A percentile compares a stretch with the other conserved stretches of the same genome.
phyloP scores from a whole-genome alignment of 1,139 yeast species.

The Lipomyces yarrowii region DNA sequence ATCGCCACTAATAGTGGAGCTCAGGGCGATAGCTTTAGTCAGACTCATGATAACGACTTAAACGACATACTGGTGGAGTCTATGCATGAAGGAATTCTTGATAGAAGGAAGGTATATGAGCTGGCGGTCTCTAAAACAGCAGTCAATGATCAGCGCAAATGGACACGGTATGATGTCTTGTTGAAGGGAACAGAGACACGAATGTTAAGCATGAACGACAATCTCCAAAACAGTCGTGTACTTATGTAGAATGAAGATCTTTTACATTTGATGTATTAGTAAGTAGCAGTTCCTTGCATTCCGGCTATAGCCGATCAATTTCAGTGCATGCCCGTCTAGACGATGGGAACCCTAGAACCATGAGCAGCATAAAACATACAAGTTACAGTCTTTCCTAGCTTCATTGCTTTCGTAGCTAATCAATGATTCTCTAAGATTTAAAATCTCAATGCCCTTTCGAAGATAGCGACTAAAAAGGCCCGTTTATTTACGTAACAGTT shows the following conservation, averaged over 20 bases:
- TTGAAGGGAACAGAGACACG: slow-evolving; percentile 1
- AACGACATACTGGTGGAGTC: neutral
- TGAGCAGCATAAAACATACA: too few relatives aligned
- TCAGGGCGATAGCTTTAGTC: neutral
- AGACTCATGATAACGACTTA: neutral
- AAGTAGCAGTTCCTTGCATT: neutral
- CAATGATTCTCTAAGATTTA: too few relatives aligned
- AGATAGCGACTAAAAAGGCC: too few relatives aligned
- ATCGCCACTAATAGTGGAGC: neutral
- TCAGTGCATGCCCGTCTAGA: neutral
- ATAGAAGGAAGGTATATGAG: neutral
- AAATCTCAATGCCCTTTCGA: too few relatives aligned
- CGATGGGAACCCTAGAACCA: neutral
- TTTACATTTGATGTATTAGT: neutral
- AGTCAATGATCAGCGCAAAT: neutral
- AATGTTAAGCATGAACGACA: neutral
- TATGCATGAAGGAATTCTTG: neutral
- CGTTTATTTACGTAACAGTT: too few relatives aligned
- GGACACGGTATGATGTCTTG: neutral
- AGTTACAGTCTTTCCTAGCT: too few relatives aligned
- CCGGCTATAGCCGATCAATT: neutral
- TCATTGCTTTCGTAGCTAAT: too few relatives aligned
- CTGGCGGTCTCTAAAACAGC: neutral
- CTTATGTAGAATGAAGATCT: neutral
- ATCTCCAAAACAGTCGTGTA: neutral